A percentile compares a stretch with the other conserved stretches of the same genome.
Conservation (phyloP, 331 rosid genomes). For the Ulmus americana region DNA sequence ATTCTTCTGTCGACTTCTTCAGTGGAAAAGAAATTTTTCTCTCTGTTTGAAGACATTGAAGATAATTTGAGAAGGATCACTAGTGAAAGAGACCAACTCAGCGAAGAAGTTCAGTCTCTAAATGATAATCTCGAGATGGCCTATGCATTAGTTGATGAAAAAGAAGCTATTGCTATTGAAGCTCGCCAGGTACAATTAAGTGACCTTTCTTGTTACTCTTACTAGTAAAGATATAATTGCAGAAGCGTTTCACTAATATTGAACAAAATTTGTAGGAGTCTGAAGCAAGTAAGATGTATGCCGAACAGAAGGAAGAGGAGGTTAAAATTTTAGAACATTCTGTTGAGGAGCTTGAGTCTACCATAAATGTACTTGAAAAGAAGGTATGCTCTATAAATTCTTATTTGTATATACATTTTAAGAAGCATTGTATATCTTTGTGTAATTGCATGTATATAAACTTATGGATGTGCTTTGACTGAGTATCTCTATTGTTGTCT, state of each 20-base stretch:
- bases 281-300: conserved; percentile 67
- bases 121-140: conserved; percentile 73
- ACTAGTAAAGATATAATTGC: conserved; percentile 12
- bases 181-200: conserved; percentile 62
- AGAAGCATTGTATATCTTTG: neutral
- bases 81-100: conserved; percentile 67
- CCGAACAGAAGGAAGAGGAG: conserved; percentile 92
- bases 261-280: conserved; percentile 54
- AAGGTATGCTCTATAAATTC: conserved; percentile 48
- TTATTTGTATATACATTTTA: neutral
- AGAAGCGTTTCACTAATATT: conserved; percentile 18
- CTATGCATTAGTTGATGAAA: conserved; percentile 71
- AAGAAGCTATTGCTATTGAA: conserved; percentile 76
- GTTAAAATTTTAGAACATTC: conserved; percentile 85
- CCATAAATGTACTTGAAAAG: conserved; percentile 83
- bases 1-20: conserved; percentile 59
- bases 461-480: neutral
- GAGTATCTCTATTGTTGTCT: neutral
- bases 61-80: conserved; percentile 51
- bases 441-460: neutral
- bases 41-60: conserved; percentile 51
- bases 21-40: conserved; percentile 45
- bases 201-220: conserved; percentile 17
- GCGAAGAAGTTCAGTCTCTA: conserved; percentile 50
- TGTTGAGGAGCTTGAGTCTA: conserved; percentile 88